Conservation (phyloP, 345 rosid genomes). For the Syzygium oleosum region DNA sequence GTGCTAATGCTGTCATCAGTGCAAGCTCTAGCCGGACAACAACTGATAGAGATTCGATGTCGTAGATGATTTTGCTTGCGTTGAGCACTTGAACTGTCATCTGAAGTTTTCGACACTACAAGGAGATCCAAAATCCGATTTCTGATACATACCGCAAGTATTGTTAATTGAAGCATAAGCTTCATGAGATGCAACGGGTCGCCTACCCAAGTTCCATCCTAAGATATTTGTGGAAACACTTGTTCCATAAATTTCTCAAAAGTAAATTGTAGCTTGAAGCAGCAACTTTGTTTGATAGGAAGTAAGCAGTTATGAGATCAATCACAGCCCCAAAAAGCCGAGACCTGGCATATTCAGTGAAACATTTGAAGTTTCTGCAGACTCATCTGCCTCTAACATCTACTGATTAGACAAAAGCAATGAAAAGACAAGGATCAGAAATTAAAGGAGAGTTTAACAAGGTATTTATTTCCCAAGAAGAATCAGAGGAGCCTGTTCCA, state of each 20-base stretch:
- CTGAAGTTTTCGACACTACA: not conserved
- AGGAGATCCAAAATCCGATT: not conserved
- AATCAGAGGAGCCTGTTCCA: not conserved
- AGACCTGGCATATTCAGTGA: not conserved
- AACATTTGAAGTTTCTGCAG: not conserved
- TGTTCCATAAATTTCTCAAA: not conserved
- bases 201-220: not conserved
- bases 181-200: not conserved
- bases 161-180: not conserved
- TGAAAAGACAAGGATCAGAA: not conserved
- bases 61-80: not conserved
- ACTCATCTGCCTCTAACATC: not conserved
- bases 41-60: not conserved
- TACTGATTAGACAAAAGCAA: not conserved
- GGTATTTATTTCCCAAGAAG: not conserved
- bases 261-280: not conserved
- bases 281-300: not conserved
- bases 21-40: not conserved
- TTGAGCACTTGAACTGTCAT: not conserved
- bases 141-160: not conserved
- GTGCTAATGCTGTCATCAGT: not conserved
- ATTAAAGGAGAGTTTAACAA: not conserved
- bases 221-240: not conserved
- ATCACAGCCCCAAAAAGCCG: not conserved
- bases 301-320: not conserved